phyloP scores from a whole-genome alignment of 2,329 filamentous ascomycete species.

The Tympanopsis confertula region DNA sequence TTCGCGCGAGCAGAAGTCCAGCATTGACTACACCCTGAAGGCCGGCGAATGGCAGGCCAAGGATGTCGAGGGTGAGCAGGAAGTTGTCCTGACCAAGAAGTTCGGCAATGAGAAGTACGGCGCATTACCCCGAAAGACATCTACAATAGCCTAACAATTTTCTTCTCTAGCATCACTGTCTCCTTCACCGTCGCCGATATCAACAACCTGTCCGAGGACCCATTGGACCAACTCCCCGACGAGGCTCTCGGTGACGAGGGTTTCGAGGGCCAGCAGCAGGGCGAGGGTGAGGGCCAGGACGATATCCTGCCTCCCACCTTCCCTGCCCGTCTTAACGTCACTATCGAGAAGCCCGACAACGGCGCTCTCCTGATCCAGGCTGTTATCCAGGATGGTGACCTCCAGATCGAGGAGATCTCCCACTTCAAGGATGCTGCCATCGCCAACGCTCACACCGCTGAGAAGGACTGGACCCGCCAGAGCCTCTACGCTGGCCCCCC shows the following conservation, averaged over 20 bases:
- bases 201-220: constrained; percentile 41
- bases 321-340: constrained; percentile 73
- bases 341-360: constrained; percentile 75
- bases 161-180: constrained; percentile 52
- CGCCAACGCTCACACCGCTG: constrained; percentile 64
- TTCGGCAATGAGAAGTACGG: constrained; percentile 80
- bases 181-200: constrained; percentile 79
- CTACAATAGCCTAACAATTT: constrained; percentile 8
- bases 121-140: constrained; percentile 14
- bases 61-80: constrained; percentile 75
- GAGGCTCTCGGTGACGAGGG: constrained; percentile 44
- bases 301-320: constrained; percentile 44
- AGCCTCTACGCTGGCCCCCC: constrained; percentile 81
- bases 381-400: constrained; percentile 71
- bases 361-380: constrained; percentile 82
- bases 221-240: constrained; percentile 43
- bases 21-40: background rate
- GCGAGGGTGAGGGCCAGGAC: constrained; percentile 36
- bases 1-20: constrained; percentile 21
- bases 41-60: constrained; percentile 30
- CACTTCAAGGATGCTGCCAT: constrained; percentile 72
- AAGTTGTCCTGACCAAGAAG: constrained; percentile 71
- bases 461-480: constrained; percentile 65
- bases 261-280: constrained; percentile 33
- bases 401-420: constrained; percentile 82